phyloP scores from a whole-genome alignment of 495 filamentous ascomycete genomes.

The Paragyromitra xinjiangensis region DNA sequence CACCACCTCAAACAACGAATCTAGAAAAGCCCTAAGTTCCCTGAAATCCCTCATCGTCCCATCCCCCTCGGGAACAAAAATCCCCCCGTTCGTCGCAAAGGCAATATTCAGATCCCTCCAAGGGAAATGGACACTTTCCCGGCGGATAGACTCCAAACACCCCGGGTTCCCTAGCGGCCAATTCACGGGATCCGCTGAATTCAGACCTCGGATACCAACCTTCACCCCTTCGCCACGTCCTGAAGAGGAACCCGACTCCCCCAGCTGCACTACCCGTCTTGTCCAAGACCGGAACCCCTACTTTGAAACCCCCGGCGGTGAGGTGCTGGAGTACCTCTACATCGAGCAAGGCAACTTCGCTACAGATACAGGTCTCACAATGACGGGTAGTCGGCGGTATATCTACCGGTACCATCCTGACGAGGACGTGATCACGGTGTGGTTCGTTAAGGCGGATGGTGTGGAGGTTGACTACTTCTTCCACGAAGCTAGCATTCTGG shows the following conservation, averaged over 20 bases:
- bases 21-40: constrained; percentile 8
- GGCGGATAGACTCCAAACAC: constrained; percentile 62
- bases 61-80: background rate
- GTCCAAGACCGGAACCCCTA: constrained; percentile 11
- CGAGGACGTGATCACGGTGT: constrained; percentile 68
- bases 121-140: constrained; percentile 72
- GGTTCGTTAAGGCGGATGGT: constrained; percentile 72
- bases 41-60: constrained; percentile 5
- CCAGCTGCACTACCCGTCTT: constrained; percentile 21
- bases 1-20: constrained; percentile 14
- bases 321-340: constrained; percentile 70
- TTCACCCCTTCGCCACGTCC: constrained; percentile 21
- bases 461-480: constrained; percentile 72
- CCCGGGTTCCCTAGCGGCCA: constrained; percentile 67
- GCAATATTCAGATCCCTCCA: constrained; percentile 78
- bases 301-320: constrained; percentile 20
- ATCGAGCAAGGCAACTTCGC: constrained; percentile 69
- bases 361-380: constrained; percentile 58
- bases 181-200: constrained; percentile 69
- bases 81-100: constrained; percentile 19
- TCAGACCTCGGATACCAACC: constrained; percentile 68
- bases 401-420: constrained; percentile 68
- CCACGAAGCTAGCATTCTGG: constrained; percentile 63
- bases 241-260: background rate
- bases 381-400: constrained; percentile 59